These are phyloP conservation scores for Solanum hybrid DNA, from an alignment of 305 asterid genomes.

Conservation along the genomic window DNA sequence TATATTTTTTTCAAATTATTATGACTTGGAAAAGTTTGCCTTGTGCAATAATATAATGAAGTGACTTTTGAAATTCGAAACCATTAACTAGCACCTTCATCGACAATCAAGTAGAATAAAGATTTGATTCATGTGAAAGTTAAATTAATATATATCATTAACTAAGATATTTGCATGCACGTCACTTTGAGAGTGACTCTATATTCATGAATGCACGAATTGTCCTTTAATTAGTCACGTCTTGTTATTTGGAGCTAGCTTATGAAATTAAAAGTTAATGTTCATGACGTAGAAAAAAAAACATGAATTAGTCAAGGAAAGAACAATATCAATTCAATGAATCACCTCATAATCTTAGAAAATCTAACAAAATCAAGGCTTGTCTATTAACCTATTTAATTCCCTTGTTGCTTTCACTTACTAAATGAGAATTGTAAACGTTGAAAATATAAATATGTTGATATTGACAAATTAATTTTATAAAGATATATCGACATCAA, in stretches of 20 bases:
- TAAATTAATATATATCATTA: neutral
- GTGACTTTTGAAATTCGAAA: neutral
- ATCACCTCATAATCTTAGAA: neutral
- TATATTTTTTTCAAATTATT: neutral
- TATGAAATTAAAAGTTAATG: neutral
- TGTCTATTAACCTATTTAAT: neutral
- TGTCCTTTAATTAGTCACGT: neutral
- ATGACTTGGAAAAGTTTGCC: neutral
- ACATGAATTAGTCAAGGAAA: neutral
- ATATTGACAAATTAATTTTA: neutral
- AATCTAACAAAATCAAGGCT: neutral
- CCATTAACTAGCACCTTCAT: neutral
- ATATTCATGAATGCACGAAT: neutral
- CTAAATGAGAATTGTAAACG: neutral
- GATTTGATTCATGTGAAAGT: neutral
- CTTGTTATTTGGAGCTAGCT: neutral
- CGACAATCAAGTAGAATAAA: neutral
- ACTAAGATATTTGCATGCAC: too few species aligned
- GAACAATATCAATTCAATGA: neutral
- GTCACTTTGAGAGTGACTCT: neutral
- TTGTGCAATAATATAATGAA: neutral
- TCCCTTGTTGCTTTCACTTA: neutral
- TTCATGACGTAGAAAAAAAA: neutral
- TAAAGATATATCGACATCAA: neutral
- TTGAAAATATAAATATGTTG: neutral